These are phyloP conservation scores for Chalciporus chontae DNA, from an alignment of 768 basidiomycete genomes.

Conservation along the genomic window DNA sequence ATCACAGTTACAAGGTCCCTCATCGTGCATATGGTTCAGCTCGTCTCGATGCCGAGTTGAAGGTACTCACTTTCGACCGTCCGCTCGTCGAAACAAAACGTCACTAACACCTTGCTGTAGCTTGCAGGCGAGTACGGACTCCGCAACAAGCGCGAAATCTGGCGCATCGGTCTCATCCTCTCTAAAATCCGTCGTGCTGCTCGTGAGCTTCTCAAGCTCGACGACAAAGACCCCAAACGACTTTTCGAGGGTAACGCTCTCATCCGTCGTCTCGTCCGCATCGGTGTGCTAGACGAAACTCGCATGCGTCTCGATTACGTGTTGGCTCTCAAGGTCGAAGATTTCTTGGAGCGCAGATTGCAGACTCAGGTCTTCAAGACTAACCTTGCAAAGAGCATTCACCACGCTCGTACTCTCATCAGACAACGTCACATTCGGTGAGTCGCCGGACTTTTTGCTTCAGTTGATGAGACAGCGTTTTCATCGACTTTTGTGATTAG, in stretches of 20 bases:
- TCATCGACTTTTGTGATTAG: conserved; percentile 37
- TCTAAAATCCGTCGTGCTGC: conserved; percentile 99
- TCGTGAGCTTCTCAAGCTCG: conserved; percentile 99
- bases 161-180: conserved; percentile 96
- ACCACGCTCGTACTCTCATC: conserved; percentile 98
- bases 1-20: conserved; percentile 95
- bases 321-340: conserved; percentile 97
- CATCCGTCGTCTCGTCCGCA: conserved; percentile 94
- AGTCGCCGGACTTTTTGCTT: conserved; percentile 23
- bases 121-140: conserved; percentile 99
- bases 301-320: conserved; percentile 99
- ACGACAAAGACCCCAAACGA: conserved; percentile 98
- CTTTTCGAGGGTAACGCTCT: conserved; percentile 99
- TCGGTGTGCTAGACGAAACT: conserved; percentile 98
- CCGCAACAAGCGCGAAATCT: conserved; percentile 99
- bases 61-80: conserved; percentile 50
- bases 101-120: conserved; percentile 39
- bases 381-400: conserved; percentile 96
- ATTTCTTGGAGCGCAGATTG: conserved; percentile 98
- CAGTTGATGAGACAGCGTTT: neutral
- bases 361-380: conserved; percentile 99
- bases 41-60: conserved; percentile 98
- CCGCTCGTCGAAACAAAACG: neutral
- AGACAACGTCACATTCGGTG: conserved; percentile 97
- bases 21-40: conserved; percentile 95